Base-by-base conservation (phyloP, 2,329 filamentous ascomycete genomes). In the Beauveria rudraprayagi region DNA sequence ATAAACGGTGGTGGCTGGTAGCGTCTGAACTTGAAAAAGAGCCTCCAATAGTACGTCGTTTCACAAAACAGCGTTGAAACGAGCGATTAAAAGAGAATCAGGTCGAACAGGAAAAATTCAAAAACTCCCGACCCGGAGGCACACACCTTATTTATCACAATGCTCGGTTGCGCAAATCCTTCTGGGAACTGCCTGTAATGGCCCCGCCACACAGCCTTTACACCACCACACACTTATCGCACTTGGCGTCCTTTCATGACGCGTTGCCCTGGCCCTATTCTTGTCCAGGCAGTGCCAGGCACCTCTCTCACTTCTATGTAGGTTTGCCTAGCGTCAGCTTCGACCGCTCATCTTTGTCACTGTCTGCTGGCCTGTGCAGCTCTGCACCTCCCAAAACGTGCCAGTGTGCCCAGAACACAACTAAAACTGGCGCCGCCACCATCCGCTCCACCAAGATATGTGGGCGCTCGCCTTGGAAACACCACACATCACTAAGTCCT, bases 191-290 rank as follows among this genome's bases (percentile, higher is more conserved):
- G 57, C 50, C 48, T 40, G 57, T 53, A 28, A 53, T 24, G 16
- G 57, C 50, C 58, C 58, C 58, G 51, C 58, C 58, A 61, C 51
- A 37, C 58, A 61, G 53, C 58, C 58, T 61, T 61, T 61, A 16
- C 58, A 41, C 58, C 43, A 37, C 19, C 41, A 51, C 41, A 22
- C 30, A 61, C 58, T 34, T 53, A 30, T 48, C 51, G 19, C 51
- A 55, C 51, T 61, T 61, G 58, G 58, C 58, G 51, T 30, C 30
- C 51, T 40, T 37, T 61, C 51, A 61, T 61, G 58, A 61, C 58
- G 58, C 58, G 50, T 61, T 51, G 50, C 58, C 55, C 43, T 48
- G 51, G 19, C 41, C 57, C 37, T 47, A 28, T 24, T 24, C 26
- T 40, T 16, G 55, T 51, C 56, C 34, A 30, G 28, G 57, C 41